These are phyloP conservation scores for Cercospora zeina DNA, from an alignment of 2,329 filamentous ascomycete species.

Conservation along the genomic window DNA sequence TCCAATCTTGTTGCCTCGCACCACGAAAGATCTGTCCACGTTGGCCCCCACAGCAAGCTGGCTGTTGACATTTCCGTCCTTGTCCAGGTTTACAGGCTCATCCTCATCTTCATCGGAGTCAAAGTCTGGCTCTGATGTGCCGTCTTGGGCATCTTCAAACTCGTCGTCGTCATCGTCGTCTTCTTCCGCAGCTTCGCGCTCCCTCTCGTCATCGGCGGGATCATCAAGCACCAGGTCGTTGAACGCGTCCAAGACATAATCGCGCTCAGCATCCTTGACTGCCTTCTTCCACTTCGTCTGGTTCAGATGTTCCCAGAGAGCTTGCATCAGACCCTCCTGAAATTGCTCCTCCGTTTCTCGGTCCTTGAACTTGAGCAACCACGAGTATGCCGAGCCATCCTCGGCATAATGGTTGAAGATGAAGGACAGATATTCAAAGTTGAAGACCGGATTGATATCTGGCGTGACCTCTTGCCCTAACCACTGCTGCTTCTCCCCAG, in stretches of 20 bases:
- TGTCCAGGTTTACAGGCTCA: slow-evolving; percentile 67
- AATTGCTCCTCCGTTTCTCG: slow-evolving; percentile 78
- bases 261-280: slow-evolving; percentile 79
- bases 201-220: slow-evolving; percentile 56
- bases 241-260: slow-evolving; percentile 94
- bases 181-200: slow-evolving; percentile 56
- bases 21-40: slow-evolving; percentile 94
- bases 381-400: slow-evolving; percentile 89
- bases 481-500: slow-evolving; percentile 74
- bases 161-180: slow-evolving; percentile 57
- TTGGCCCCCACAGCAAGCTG: slow-evolving; percentile 95
- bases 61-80: slow-evolving; percentile 84
- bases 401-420: slow-evolving; percentile 96
- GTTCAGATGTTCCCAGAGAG: slow-evolving; percentile 94
- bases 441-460: slow-evolving; percentile 97
- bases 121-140: slow-evolving; percentile 68
- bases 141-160: slow-evolving; percentile 64
- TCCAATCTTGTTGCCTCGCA: slow-evolving; percentile 95
- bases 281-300: slow-evolving; percentile 91
- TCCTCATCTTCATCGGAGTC: slow-evolving; percentile 74
- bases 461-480: slow-evolving; percentile 80
- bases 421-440: slow-evolving; percentile 98
- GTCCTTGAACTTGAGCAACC: slow-evolving; percentile 89
- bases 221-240: slow-evolving; percentile 93
- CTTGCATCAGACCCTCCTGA: slow-evolving; percentile 91